phyloP scores from a whole-genome alignment of 2,329 filamentous ascomycete species.

The Passalora sequoiae region DNA sequence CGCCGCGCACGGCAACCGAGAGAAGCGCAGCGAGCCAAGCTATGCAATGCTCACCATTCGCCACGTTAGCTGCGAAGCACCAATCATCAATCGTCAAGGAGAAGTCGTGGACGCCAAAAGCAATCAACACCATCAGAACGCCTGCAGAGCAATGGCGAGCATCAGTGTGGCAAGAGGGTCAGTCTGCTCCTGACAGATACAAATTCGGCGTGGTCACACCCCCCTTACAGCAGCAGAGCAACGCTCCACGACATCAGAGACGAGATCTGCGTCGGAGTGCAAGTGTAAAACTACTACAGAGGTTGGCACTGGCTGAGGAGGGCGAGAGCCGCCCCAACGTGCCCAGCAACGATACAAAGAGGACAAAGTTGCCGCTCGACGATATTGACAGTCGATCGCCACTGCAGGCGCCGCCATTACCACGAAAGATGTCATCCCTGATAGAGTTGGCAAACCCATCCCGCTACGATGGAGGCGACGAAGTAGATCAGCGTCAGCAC shows the following conservation, averaged over 20 bases:
- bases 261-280: constrained; percentile 11
- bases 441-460: constrained; percentile 1
- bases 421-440: constrained; percentile 13
- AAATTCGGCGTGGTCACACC: constrained; percentile 9
- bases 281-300: constrained; percentile 11
- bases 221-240: neutral
- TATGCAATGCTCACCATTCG: constrained; percentile 13
- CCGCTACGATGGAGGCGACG: neutral
- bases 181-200: neutral
- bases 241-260: neutral
- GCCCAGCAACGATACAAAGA: neutral
- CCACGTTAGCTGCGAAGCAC: constrained; percentile 7
- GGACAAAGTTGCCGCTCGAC: constrained; percentile 16
- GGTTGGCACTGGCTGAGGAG: constrained; percentile 13
- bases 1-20: neutral
- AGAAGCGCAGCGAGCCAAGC: neutral
- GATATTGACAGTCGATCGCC: constrained; percentile 15
- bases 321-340: neutral
- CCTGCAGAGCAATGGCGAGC: constrained; percentile 14
- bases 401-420: constrained; percentile 16
- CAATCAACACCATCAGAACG: constrained; percentile 11
- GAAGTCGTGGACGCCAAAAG: constrained; percentile 14
- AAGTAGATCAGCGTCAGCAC: constrained; percentile 5
- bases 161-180: constrained; percentile 9
- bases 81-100: neutral